A percentile compares a stretch with the other conserved stretches of the same genome.
These are phyloP conservation scores for Dictyostelium purpureum DNA, from an alignment of 78 protist genomes.

Conservation along the genomic window DNA sequence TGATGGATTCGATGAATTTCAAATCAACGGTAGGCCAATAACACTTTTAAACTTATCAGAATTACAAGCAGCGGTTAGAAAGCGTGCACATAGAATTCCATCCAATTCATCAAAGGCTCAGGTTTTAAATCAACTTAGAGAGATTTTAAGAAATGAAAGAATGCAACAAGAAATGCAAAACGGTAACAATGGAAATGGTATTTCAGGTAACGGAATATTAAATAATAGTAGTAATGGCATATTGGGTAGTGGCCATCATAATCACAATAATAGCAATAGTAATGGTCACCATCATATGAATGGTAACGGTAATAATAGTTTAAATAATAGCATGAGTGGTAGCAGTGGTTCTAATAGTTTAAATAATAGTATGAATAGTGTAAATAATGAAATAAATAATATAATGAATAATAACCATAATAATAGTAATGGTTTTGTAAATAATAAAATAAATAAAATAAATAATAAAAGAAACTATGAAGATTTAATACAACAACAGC, in stretches of 20 bases:
- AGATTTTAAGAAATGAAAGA: constrained; percentile 1
- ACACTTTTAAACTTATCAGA: constrained; percentile 1
- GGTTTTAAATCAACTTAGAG: background rate
- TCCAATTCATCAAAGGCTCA: constrained; percentile 10
- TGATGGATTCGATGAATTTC: constrained; percentile 22
- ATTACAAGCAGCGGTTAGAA: constrained; percentile 9
- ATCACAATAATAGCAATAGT: background rate
- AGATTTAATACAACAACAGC: background rate
- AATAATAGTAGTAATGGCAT: background rate
- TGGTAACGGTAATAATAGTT: background rate
- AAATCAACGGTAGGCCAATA: constrained; percentile 6
- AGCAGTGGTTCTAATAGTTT: background rate
- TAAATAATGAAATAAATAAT: background rate
- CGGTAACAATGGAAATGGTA: background rate
- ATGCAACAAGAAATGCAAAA: background rate
- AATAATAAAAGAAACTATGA: background rate
- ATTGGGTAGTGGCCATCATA: background rate
- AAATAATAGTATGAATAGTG: background rate
- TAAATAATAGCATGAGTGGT: background rate
- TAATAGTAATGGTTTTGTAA: background rate
- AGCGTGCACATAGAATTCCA: constrained; percentile 1
- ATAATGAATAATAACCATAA: background rate
- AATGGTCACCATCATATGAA: background rate
- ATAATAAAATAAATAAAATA: background rate
- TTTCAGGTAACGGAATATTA: no score